Conservation (phyloP, 192 early-diverging fungal genomes). For the Podila minutissima region DNA sequence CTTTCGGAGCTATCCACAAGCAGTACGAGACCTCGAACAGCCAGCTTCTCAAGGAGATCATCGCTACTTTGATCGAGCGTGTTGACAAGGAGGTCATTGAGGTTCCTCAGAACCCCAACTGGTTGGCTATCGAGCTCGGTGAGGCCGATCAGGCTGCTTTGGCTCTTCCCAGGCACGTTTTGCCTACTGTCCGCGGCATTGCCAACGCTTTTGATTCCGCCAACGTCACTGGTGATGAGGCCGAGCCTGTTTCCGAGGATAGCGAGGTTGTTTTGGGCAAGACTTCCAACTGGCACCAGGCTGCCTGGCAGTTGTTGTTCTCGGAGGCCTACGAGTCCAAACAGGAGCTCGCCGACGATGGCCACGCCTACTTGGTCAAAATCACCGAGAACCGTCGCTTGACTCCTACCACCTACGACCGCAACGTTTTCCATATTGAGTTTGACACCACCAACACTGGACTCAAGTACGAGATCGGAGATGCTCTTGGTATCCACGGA, state of each 20-base stretch:
- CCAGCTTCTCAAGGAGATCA: slow-evolving; percentile 33
- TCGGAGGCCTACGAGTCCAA: slow-evolving; percentile 69
- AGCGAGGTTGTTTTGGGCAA: slow-evolving; percentile 50
- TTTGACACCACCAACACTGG: slow-evolving; percentile 85
- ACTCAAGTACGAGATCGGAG: slow-evolving; percentile 91
- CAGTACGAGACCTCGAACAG: slow-evolving; percentile 47
- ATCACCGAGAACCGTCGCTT: slow-evolving; percentile 84
- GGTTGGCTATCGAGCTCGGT: slow-evolving; percentile 47
- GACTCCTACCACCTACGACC: slow-evolving; percentile 89
- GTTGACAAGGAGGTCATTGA: slow-evolving; percentile 52
- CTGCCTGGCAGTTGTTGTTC: slow-evolving; percentile 75
- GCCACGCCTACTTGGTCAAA: slow-evolving; percentile 68
- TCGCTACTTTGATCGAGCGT: slow-evolving; percentile 37
- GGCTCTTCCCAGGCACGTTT: slow-evolving; percentile 37
- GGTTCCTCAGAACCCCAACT: slow-evolving; percentile 48
- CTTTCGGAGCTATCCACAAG: slow-evolving; percentile 25
- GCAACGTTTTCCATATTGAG: slow-evolving; percentile 97
- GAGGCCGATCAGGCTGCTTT: slow-evolving; percentile 42
- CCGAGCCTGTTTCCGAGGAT: slow-evolving; percentile 38
- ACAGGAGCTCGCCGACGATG: slow-evolving; percentile 70
- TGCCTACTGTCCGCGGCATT: slow-evolving; percentile 46
- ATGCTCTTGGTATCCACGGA: slow-evolving; percentile 93
- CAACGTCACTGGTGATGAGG: slow-evolving; percentile 10
- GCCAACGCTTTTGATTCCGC: slow-evolving; percentile 42
- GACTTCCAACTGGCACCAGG: slow-evolving; percentile 62